Percentiles rank a stretch among this genome's conserved stretches.
These are phyloP conservation scores for Monascus purpureus DNA, from an alignment of 495 filamentous ascomycete species.

Conservation along the genomic window DNA sequence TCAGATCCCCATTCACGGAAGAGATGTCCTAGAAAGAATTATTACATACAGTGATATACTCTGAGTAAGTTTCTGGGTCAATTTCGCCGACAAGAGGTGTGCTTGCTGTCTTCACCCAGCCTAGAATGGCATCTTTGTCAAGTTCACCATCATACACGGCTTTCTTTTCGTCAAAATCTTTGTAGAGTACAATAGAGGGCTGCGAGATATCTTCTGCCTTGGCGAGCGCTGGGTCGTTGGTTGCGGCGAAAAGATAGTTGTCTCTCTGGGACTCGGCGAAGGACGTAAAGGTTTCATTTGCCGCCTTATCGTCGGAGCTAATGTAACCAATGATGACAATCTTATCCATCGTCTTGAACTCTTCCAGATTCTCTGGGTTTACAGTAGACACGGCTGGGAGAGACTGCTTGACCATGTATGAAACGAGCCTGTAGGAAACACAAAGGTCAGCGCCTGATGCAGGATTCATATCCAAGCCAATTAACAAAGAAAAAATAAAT, in stretches of 20 bases:
- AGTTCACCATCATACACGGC: constrained; percentile 67
- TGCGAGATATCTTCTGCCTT: constrained; percentile 78
- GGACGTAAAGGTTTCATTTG: constrained; percentile 63
- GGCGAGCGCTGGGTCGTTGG: constrained; percentile 68
- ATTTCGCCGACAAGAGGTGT: constrained; percentile 93
- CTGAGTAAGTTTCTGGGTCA: constrained; percentile 91
- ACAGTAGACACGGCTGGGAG: constrained; percentile 82
- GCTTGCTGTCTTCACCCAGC: constrained; percentile 72
- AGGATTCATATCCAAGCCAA: constrained; percentile 20
- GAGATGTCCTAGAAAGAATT: neutral
- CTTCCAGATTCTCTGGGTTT: constrained; percentile 65
- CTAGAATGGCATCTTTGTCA: constrained; percentile 57
- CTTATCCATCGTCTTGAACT: constrained; percentile 97
- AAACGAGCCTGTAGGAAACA: constrained; percentile 55
- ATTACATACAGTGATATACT: constrained; percentile 72
- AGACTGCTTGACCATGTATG: constrained; percentile 98
- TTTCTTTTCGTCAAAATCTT: constrained; percentile 97
- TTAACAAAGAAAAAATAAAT: neutral
- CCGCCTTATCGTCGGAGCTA: constrained; percentile 67
- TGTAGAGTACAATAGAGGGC: constrained; percentile 89
- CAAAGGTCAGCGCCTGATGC: no score
- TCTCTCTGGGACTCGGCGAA: constrained; percentile 80
- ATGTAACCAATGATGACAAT: constrained; percentile 88
- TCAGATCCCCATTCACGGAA: neutral
- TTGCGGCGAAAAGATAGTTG: constrained; percentile 81